phyloP scores from a whole-genome alignment of 345 rosid species.

The Pistacia atlantica region DNA sequence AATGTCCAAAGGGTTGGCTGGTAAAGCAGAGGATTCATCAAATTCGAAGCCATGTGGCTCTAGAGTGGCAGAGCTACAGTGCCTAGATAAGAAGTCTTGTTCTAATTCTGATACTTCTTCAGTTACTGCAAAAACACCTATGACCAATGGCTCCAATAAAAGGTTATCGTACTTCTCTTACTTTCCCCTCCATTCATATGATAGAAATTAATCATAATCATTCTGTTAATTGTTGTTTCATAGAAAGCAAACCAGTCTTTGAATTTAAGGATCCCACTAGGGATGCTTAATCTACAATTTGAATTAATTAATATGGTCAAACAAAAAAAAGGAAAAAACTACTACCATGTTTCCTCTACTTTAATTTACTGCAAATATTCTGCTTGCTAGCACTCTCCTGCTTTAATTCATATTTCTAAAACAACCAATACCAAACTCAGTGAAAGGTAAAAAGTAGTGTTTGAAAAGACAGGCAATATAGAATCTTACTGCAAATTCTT shows the following conservation, averaged over 20 bases:
- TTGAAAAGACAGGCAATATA: too few species aligned
- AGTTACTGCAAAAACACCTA: conserved; percentile 12
- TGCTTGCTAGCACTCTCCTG: too few species aligned
- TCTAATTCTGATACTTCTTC: conserved; percentile 22
- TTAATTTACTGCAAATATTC: too few species aligned
- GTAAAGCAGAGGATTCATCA: conserved; percentile 2
- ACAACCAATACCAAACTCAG: too few species aligned
- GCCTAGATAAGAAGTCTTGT: conserved; percentile 20
- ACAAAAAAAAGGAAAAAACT: too few species aligned
- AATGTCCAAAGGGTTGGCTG: conserved; percentile 9
- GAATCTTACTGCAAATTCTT: not conserved
- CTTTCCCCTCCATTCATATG: not conserved
- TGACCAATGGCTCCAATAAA: conserved; percentile 17
- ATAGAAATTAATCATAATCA: not conserved
- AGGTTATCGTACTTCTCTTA: conserved; percentile 30
- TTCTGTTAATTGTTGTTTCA: conserved; percentile 10
- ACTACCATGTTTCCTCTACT: too few species aligned
- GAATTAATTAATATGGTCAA: not conserved
- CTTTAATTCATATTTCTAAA: too few species aligned
- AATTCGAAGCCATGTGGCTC: conserved; percentile 9
- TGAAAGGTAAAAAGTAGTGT: too few species aligned
- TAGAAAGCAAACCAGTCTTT: not conserved
- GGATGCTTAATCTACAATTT: not conserved
- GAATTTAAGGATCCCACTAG: not conserved
- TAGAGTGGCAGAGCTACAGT: conserved; percentile 20